Evolutionary conservation across 345 rosid species (phyloP).

Genomic region (Dipteronia sinensis): DNA sequence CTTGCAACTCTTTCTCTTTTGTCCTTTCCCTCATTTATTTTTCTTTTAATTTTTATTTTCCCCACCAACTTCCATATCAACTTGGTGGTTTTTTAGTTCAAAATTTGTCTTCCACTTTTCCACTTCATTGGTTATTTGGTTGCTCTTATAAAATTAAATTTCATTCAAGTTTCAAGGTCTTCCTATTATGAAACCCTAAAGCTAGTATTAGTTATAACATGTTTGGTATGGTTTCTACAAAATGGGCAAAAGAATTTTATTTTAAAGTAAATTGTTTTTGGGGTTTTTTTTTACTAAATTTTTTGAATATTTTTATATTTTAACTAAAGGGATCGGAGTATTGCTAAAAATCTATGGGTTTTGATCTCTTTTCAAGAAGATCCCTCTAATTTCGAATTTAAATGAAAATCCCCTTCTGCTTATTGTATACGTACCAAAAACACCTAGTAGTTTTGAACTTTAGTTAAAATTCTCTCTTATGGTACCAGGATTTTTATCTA

Average conservation of each 20-base stretch:
- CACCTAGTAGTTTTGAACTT: too few relatives aligned
- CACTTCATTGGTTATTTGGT: not conserved
- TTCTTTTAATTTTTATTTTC: not conserved
- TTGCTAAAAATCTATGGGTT: too few relatives aligned
- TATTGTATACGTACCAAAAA: too few relatives aligned
- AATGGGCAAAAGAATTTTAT: not conserved
- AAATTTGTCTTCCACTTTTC: not conserved
- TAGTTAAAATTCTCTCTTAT: too few relatives aligned
- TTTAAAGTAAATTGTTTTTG: not conserved
- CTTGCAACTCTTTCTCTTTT: slow-evolving; percentile 8
- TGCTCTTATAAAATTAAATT: not conserved
- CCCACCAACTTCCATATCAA: slow-evolving; percentile 29
- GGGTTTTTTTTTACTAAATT: too few relatives aligned
- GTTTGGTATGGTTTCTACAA: not conserved
- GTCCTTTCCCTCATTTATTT: not conserved
- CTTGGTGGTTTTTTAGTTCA: slow-evolving; percentile 16
- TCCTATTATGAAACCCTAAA: not conserved
- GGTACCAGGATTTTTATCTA: not conserved
- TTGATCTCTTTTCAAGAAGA: too few relatives aligned
- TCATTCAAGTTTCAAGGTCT: not conserved
- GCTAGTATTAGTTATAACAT: not conserved
- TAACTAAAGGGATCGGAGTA: too few relatives aligned
- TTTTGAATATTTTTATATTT: too few relatives aligned
- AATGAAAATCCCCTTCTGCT: too few relatives aligned
- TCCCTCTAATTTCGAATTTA: too few relatives aligned